Evolutionary conservation across 108 stramenopile species (phyloP).

Genomic region (Craspedostauros australis): DNA sequence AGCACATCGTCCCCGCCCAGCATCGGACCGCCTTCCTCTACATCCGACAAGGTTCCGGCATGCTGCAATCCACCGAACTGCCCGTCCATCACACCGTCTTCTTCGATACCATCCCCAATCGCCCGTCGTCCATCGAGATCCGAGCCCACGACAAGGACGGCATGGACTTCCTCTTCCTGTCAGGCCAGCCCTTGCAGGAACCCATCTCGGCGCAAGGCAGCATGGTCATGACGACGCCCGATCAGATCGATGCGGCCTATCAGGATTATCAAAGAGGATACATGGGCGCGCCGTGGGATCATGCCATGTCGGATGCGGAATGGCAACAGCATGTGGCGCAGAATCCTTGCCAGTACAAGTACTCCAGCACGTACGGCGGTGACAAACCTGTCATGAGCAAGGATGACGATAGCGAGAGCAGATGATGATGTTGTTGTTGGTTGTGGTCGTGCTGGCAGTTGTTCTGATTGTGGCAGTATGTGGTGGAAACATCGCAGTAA

Average conservation of each 20-base stretch:
- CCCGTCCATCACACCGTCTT: conserved; percentile 52
- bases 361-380: neutral
- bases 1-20: conserved; percentile 31
- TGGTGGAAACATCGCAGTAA: too few species aligned
- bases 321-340: conserved; percentile 58
- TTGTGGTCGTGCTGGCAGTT: too few species aligned
- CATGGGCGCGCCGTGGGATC: conserved; percentile 71
- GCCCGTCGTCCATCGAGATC: neutral
- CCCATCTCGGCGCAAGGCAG: conserved; percentile 60
- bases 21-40: conserved; percentile 62
- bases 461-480: too few species aligned
- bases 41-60: conserved; percentile 46
- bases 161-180: conserved; percentile 60
- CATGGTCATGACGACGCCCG: conserved; percentile 71
- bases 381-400: too few species aligned
- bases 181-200: conserved; percentile 57
- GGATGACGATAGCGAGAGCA: too few species aligned
- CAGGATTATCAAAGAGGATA: conserved; percentile 57
- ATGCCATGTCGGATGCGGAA: conserved; percentile 54
- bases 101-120: conserved; percentile 11
- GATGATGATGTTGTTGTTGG: too few species aligned
- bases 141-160: conserved; percentile 3
- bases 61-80: neutral
- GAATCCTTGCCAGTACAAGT: conserved; percentile 50
- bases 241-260: conserved; percentile 63